Evolutionary conservation across 2,329 filamentous ascomycete species (phyloP).

Genomic region (Helminthosporium solani): DNA sequence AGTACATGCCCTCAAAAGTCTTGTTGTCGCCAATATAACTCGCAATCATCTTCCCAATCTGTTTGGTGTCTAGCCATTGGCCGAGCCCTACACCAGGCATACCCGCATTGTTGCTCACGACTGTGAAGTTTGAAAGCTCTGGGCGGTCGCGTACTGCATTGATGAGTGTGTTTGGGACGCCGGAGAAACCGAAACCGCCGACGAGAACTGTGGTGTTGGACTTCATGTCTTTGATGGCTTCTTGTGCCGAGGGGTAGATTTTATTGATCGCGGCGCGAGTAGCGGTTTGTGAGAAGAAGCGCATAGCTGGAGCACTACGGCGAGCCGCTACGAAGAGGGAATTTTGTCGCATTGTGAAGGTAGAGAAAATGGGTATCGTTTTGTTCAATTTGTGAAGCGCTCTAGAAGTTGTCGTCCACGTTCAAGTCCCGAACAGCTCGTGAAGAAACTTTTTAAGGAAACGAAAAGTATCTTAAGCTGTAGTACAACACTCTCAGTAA

Average conservation of each 20-base stretch:
- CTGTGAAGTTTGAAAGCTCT: conserved; percentile 57
- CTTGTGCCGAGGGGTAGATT: conserved; percentile 40
- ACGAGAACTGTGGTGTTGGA: conserved; percentile 40
- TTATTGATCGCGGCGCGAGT: conserved; percentile 41
- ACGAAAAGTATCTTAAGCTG: conserved; percentile 3
- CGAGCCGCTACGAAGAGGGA: conserved; percentile 34
- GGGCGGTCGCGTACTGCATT: conserved; percentile 40
- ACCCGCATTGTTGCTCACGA: conserved; percentile 80
- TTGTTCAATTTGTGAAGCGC: conserved; percentile 1
- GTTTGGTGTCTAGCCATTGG: conserved; percentile 66
- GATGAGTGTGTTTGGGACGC: conserved; percentile 44
- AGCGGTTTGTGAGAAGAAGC: conserved; percentile 38
- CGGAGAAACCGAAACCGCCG: conserved; percentile 43
- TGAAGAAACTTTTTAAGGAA: background rate
- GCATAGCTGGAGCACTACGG: conserved; percentile 31
- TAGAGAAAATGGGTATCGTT: conserved; percentile 1
- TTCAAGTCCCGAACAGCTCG: background rate
- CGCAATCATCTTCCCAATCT: conserved; percentile 70
- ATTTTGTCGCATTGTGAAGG: conserved; percentile 35
- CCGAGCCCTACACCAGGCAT: conserved; percentile 69
- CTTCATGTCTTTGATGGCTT: conserved; percentile 43
- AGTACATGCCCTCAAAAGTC: conserved; percentile 70
- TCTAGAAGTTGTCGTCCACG: background rate
- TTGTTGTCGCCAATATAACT: conserved; percentile 80
- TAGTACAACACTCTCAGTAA: conserved; percentile 6